Percentiles rank a stretch among this genome's conserved stretches.
Evolutionary conservation across 305 asterid species (phyloP).

Genomic region (Petunia hybrid): DNA sequence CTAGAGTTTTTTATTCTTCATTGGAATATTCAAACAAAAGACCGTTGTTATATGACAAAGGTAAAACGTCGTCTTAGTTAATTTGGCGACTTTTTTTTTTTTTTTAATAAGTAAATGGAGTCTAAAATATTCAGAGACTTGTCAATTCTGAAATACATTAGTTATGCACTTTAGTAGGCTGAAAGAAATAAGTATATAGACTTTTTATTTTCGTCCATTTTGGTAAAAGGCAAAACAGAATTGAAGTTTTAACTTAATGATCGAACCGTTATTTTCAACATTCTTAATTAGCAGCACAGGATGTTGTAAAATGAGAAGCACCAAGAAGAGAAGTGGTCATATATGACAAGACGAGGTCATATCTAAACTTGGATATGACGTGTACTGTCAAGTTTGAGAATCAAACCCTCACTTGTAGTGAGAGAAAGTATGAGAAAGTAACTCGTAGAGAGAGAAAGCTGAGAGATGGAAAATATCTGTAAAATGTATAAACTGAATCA

Average conservation of each 20-base stretch:
- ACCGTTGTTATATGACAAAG: neutral
- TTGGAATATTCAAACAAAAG: slow-evolving; percentile 1
- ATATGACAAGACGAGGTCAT: no score
- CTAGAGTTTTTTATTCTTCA: neutral
- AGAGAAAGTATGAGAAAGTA: no score
- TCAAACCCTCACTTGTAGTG: no score
- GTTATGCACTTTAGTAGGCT: neutral
- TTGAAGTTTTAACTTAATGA: neutral
- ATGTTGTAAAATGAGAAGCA: neutral
- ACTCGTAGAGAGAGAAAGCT: no score
- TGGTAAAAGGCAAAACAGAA: neutral
- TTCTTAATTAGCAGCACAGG: neutral
- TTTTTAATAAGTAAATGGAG: neutral
- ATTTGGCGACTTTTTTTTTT: neutral
- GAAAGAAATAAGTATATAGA: neutral
- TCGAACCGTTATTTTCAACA: neutral
- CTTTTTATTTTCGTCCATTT: neutral
- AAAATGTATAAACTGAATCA: no score
- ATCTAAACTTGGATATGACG: no score
- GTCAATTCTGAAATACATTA: neutral
- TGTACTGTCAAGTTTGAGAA: no score
- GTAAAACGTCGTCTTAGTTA: neutral
- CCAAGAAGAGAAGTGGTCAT: no score
- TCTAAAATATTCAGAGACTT: neutral
- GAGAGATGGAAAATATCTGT: no score